Evolutionary conservation across 208 protist genomes (phyloP).

Genomic region (Spongospora subterranea): DNA sequence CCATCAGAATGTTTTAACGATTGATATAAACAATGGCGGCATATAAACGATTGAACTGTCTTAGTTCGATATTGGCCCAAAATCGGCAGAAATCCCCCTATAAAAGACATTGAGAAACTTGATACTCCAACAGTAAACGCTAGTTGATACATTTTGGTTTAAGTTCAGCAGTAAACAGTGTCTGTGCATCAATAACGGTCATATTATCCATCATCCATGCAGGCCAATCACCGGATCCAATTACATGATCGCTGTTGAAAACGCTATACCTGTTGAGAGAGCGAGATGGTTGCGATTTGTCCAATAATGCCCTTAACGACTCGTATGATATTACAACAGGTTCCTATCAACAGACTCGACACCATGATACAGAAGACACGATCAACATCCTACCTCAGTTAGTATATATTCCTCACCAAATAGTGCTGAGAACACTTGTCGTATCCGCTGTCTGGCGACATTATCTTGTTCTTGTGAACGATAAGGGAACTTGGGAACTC

Average conservation of each 20-base stretch:
- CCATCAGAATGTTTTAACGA: not conserved
- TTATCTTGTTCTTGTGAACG: not conserved
- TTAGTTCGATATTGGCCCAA: not conserved
- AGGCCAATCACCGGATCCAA: not conserved
- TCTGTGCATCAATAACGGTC: not conserved
- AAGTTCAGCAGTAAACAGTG: constrained; percentile 6
- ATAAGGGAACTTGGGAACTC: constrained; percentile 16
- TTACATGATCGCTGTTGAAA: not conserved
- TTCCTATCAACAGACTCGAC: not conserved
- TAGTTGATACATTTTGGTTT: constrained; percentile 26
- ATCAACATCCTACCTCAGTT: not conserved
- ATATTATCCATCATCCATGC: constrained; percentile 30
- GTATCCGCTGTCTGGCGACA: not conserved
- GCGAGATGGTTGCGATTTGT: not conserved
- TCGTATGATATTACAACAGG: not conserved
- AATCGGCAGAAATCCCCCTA: constrained; percentile 21
- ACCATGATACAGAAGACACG: not conserved
- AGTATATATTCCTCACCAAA: constrained; percentile 1
- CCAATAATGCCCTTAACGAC: not conserved
- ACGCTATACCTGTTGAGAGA: not conserved
- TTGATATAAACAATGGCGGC: constrained; percentile 2
- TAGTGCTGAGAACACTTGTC: not conserved
- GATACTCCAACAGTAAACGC: not conserved
- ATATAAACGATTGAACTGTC: not conserved
- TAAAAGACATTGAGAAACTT: not conserved